A percentile compares a stretch with the other conserved stretches of the same genome.
Evolutionary conservation across 2,329 filamentous ascomycete species (phyloP).

Genomic region (Pyrenochaeta sp.): DNA sequence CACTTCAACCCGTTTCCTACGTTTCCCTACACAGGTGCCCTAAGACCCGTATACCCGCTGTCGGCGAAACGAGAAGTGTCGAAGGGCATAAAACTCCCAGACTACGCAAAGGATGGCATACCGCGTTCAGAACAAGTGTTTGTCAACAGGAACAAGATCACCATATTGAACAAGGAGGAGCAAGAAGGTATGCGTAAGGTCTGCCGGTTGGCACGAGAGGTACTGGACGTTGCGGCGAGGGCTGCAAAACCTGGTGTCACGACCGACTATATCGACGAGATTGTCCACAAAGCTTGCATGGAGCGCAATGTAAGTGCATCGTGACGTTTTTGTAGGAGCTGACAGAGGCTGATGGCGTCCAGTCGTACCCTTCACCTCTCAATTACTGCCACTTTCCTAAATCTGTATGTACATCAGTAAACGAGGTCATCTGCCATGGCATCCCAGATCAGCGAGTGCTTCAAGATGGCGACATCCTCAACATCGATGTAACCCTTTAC

Average conservation of each 20-base stretch:
- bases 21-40: conserved; percentile 79
- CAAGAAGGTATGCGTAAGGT: conserved; percentile 93
- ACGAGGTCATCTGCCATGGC: conserved; percentile 98
- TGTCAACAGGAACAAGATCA: conserved; percentile 79
- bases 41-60: conserved; percentile 80
- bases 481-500: conserved; percentile 95
- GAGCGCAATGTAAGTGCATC: conserved; percentile 79
- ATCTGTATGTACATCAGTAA: conserved; percentile 94
- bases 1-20: conserved; percentile 91
- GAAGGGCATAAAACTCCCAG: conserved; percentile 80
- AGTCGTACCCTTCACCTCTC: conserved; percentile 94
- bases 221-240: conserved; percentile 88
- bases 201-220: conserved; percentile 85
- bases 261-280: conserved; percentile 92
- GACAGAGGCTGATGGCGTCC: conserved; percentile 23
- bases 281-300: conserved; percentile 93
- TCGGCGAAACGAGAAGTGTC: conserved; percentile 65
- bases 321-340: not conserved
- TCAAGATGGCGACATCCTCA: conserved; percentile 92
- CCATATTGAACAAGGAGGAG: conserved; percentile 79
- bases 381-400: conserved; percentile 98
- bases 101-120: conserved; percentile 87
- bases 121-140: conserved; percentile 71
- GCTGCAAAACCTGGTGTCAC: conserved; percentile 90
- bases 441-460: conserved; percentile 92